Conservation (phyloP, 306 rosid genomes). For the Cucumis hystrix region DNA sequence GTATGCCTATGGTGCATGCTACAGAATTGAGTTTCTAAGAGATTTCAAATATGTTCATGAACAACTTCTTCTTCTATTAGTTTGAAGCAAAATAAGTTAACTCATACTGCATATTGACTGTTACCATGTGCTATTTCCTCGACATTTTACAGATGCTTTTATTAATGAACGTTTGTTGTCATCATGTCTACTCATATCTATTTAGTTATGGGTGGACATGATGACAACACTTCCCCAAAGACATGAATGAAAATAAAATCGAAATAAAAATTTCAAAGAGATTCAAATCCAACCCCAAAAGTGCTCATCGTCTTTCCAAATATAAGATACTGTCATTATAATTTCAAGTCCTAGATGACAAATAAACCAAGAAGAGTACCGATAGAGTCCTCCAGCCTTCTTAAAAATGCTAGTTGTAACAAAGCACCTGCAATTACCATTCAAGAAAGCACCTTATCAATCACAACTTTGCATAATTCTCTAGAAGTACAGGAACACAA, state of each 20-base stretch:
- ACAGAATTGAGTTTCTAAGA: neutral
- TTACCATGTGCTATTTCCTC: neutral
- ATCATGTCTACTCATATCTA: no score
- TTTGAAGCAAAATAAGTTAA: neutral
- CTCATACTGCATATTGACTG: neutral
- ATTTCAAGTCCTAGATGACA: neutral
- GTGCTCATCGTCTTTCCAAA: neutral
- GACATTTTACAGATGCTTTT: neutral
- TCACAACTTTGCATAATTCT: neutral
- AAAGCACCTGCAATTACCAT: constrained; percentile 60
- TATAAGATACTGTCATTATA: neutral
- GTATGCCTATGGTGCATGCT: neutral
- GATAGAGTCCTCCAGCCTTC: constrained; percentile 73
- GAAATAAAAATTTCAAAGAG: neutral
- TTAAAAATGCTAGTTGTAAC: constrained; percentile 76
- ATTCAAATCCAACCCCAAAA: neutral
- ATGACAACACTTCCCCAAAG: neutral
- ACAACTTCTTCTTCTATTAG: neutral
- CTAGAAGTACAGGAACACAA: neutral
- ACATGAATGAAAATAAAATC: neutral
- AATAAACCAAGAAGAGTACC: constrained; percentile 27
- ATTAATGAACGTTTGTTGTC: neutral
- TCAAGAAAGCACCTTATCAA: neutral
- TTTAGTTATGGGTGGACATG: neutral
- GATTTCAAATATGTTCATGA: neutral